These are phyloP conservation scores for Pyracantha coccinea DNA, from an alignment of 331 rosid species.

Conservation along the genomic window DNA sequence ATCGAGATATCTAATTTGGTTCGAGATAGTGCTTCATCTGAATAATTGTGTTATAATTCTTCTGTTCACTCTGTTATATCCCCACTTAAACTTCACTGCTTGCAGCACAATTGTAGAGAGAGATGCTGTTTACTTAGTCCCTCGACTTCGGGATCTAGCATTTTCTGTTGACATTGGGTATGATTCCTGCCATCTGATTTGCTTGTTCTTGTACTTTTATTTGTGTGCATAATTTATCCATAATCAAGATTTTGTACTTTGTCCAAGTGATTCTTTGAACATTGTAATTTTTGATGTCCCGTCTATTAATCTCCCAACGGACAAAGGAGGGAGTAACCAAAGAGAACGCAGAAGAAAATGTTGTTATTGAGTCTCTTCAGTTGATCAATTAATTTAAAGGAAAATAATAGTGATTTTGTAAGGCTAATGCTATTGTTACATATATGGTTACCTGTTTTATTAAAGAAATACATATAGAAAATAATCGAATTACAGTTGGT, in stretches of 20 bases:
- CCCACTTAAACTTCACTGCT: constrained; percentile 1
- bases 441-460: not conserved
- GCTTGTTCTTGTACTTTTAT: not conserved
- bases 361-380: not conserved
- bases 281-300: not conserved
- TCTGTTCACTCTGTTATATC: not conserved
- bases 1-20: constrained; percentile 11
- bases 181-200: constrained; percentile 8
- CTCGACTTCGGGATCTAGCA: constrained; percentile 85
- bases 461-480: not conserved
- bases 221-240: not conserved
- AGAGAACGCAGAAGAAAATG: not conserved
- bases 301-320: not conserved
- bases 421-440: not conserved
- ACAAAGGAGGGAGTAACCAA: not conserved
- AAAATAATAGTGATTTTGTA: not conserved
- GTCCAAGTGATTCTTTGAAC: not conserved
- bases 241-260: not conserved
- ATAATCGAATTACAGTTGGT: not conserved
- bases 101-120: constrained; percentile 72
- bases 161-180: constrained; percentile 86
- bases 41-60: not conserved
- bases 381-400: not conserved
- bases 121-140: constrained; percentile 71
- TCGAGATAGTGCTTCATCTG: not conserved